Percentiles rank a stretch among this genome's conserved stretches.
Evolutionary conservation across 164 flowering plant genomes (phyloP).

Genomic region (Magnolia officinalis): DNA sequence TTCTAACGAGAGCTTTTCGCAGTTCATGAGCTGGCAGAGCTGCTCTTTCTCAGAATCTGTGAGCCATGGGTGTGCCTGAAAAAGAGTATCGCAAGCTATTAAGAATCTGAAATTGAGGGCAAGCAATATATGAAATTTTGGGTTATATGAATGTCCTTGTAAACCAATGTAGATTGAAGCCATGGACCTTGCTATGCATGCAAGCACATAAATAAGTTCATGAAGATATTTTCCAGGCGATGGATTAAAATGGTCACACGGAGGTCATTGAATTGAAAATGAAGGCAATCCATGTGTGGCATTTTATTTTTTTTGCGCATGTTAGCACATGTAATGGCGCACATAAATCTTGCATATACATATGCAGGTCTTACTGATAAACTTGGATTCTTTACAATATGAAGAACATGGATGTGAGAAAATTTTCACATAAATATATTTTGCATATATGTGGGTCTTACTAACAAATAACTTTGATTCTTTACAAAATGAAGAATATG

Average conservation of each 20-base stretch:
- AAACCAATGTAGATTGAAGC: not conserved
- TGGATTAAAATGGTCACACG: no score
- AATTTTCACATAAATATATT: not conserved
- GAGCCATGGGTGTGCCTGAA: constrained; percentile 67
- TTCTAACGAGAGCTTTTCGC: constrained; percentile 68
- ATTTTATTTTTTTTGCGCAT: no score
- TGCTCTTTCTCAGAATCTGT: constrained; percentile 61
- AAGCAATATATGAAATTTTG: not conserved
- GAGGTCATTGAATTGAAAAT: no score
- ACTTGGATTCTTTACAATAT: not conserved
- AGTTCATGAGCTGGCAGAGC: constrained; percentile 64
- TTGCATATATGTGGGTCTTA: not conserved
- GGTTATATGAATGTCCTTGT: not conserved
- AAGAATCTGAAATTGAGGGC: not conserved
- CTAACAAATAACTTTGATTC: not conserved
- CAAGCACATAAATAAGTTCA: no score
- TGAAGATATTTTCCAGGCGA: no score
- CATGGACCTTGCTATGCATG: not conserved
- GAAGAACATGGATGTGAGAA: not conserved
- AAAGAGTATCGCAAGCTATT: not conserved
- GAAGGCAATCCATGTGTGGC: no score
- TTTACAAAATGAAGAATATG: no score
- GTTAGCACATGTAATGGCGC: no score
- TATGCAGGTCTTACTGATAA: no score
- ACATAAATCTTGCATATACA: no score